A percentile compares a stretch with the other conserved stretches of the same genome.
phyloP scores from a whole-genome alignment of 75 land plant genomes.

The Chamaecyparis obtusa region DNA sequence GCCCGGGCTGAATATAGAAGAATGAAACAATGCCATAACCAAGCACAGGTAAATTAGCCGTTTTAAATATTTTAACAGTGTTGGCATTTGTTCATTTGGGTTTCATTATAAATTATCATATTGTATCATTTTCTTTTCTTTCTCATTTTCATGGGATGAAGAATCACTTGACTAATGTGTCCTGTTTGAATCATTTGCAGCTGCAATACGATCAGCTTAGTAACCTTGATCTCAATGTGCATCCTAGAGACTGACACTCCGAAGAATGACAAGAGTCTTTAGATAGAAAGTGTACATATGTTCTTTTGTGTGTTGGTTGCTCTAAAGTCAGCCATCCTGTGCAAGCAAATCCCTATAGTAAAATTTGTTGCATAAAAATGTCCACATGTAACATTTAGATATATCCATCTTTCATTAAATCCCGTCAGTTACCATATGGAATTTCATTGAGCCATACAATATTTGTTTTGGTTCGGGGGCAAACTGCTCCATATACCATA shows the following conservation, averaged over 20 bases:
- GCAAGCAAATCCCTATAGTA: background rate
- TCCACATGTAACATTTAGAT: background rate
- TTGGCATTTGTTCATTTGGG: background rate
- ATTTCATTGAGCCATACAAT: background rate
- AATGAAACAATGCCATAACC: constrained; percentile 44
- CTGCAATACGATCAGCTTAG: background rate
- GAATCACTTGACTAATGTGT: background rate
- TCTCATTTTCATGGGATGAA: background rate
- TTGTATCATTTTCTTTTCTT: background rate
- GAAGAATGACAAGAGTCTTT: background rate
- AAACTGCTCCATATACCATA: background rate
- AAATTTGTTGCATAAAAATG: background rate
- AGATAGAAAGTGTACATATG: background rate
- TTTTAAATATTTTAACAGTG: background rate
- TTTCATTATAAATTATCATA: background rate
- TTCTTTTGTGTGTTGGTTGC: background rate
- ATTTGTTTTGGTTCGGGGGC: background rate
- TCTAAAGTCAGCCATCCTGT: background rate
- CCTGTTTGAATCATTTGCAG: constrained; percentile 10
- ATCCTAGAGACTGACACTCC: background rate
- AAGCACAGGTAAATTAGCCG: background rate
- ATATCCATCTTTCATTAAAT: background rate
- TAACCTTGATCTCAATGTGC: background rate
- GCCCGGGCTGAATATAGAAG: constrained; percentile 69
- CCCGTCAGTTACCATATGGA: background rate